Evolutionary conservation across 805 yeast species (phyloP).

Genomic region (Saturnispora quitensis): DNA sequence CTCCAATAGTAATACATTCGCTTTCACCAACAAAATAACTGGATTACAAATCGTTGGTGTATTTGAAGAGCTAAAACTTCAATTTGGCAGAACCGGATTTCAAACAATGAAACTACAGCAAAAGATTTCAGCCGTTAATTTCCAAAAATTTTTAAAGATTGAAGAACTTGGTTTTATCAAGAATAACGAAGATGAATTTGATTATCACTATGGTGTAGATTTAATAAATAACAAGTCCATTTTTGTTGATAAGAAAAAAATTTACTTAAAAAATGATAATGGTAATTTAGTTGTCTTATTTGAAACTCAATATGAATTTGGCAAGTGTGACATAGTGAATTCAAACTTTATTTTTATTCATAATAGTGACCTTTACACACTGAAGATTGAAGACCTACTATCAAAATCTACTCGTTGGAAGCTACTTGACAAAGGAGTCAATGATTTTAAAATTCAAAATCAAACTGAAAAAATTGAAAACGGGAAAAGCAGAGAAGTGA

Average conservation of each 20-base stretch:
- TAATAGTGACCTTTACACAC: neutral
- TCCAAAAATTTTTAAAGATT: conserved; percentile 5
- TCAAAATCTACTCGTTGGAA: conserved; percentile 6
- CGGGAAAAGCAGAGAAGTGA: neutral
- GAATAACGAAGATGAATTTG: neutral
- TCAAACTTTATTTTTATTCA: conserved; percentile 3
- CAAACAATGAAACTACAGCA: conserved; percentile 8
- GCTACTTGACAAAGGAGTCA: neutral
- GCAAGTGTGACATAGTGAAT: conserved; percentile 3
- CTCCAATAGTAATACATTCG: conserved; percentile 6
- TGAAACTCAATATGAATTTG: conserved; percentile 5
- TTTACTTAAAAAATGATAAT: neutral
- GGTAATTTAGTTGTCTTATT: neutral
- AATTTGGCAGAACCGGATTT: conserved; percentile 8
- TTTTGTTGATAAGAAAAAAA: neutral
- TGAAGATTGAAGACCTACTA: conserved; percentile 1
- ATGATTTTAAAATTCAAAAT: neutral
- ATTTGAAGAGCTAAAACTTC: conserved; percentile 7
- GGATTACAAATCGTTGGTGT: conserved; percentile 8
- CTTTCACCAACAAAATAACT: conserved; percentile 4
- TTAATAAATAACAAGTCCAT: neutral
- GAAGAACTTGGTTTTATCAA: neutral
- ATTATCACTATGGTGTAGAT: neutral
- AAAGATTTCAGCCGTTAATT: conserved; percentile 6
- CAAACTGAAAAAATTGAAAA: neutral